Evolutionary conservation across 2,329 filamentous ascomycete species (phyloP).

Genomic region (Aspergillus texensis): DNA sequence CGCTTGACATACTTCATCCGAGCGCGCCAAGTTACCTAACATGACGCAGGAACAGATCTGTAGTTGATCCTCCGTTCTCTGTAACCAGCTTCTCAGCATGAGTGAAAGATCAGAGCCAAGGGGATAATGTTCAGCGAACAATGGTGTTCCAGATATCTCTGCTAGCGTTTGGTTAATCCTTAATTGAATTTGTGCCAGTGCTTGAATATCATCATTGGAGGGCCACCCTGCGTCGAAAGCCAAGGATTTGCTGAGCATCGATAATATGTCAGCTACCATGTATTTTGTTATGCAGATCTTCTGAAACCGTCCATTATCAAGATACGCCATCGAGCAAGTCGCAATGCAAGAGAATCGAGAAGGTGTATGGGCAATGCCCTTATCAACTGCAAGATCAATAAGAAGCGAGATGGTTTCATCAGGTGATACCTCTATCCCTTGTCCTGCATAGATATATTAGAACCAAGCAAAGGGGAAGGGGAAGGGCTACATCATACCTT

Average conservation of each 20-base stretch:
- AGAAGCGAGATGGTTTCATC: conserved; percentile 39
- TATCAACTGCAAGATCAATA: conserved; percentile 34
- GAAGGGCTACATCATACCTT: conserved; percentile 32
- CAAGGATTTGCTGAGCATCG: conserved; percentile 36
- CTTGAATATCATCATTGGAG: conserved; percentile 38
- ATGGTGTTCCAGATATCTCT: conserved; percentile 42
- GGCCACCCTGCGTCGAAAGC: conserved; percentile 27
- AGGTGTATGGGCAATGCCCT: conserved; percentile 28
- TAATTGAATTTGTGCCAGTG: conserved; percentile 37
- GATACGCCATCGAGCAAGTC: conserved; percentile 36
- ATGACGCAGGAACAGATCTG: conserved; percentile 51
- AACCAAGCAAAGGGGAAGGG: not conserved
- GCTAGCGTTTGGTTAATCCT: conserved; percentile 46
- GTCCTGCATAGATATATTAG: conserved; percentile 27
- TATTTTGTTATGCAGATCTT: conserved; percentile 35
- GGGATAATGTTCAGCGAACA: conserved; percentile 43
- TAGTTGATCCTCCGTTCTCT: conserved; percentile 43
- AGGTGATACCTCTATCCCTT: conserved; percentile 38
- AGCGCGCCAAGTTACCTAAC: conserved; percentile 51
- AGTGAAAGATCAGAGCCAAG: conserved; percentile 40
- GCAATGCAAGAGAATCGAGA: conserved; percentile 36
- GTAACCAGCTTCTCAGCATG: conserved; percentile 45
- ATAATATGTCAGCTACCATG: conserved; percentile 37
- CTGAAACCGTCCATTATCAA: conserved; percentile 44
- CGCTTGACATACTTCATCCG: conserved; percentile 44